These are phyloP conservation scores for Chloris gayana DNA, from an alignment of 176 grass and related monocot species.

Conservation along the genomic window DNA sequence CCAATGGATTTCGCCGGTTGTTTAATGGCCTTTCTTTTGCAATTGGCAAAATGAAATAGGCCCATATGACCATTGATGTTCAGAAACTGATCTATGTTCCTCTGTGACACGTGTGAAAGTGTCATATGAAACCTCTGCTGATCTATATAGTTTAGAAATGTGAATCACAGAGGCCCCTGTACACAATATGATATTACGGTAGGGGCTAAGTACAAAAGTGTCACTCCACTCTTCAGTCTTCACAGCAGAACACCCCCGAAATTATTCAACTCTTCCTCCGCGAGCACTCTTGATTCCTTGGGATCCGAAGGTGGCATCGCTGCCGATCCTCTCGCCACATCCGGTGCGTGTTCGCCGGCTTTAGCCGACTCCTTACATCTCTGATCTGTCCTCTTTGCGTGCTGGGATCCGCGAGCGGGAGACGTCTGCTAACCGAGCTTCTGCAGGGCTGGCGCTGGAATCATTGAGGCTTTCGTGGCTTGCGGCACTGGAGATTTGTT, in stretches of 20 bases:
- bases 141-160: background rate
- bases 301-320: conserved; percentile 46
- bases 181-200: background rate
- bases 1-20: too few relatives aligned
- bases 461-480: background rate
- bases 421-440: conserved; percentile 12
- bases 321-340: background rate
- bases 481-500: background rate
- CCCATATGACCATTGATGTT: too few relatives aligned
- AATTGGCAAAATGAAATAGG: too few relatives aligned
- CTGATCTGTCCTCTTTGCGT: background rate
- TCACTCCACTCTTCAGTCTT: background rate
- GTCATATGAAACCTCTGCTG: too few relatives aligned
- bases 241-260: conserved; percentile 27
- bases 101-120: too few relatives aligned
- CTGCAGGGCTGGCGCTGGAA: conserved; percentile 20
- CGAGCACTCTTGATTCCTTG: conserved; percentile 7
- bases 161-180: background rate
- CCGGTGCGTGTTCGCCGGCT: background rate
- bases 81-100: too few relatives aligned
- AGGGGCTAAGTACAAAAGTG: conserved; percentile 11
- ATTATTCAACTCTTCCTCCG: conserved; percentile 23
- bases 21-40: too few relatives aligned
- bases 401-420: conserved; percentile 46
- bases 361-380: conserved; percentile 11